phyloP scores from a whole-genome alignment of 2,329 filamentous ascomycete species.

The Pyrenophora graminea region DNA sequence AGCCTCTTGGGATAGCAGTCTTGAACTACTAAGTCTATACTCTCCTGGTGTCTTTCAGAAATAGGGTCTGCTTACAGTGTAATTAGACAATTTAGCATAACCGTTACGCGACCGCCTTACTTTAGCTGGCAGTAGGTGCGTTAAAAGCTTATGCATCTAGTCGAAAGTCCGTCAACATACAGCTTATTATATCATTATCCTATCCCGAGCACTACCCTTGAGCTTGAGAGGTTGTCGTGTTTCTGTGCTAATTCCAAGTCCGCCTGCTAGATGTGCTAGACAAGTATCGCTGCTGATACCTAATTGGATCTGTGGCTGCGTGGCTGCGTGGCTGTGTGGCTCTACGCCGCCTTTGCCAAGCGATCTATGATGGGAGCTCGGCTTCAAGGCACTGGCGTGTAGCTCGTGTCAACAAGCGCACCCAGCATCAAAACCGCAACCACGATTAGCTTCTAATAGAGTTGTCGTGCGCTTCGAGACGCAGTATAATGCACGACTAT shows the following conservation, averaged over 20 bases:
- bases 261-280: too few relatives aligned
- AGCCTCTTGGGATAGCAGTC: conserved; percentile 1
- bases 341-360: conserved; percentile 5
- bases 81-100: background rate
- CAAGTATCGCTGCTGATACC: background rate
- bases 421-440: too few relatives aligned
- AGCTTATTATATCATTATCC: background rate
- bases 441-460: too few relatives aligned
- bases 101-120: background rate
- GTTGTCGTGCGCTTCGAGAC: too few relatives aligned
- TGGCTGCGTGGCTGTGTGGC: background rate
- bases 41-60: background rate
- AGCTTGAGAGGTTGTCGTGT: too few relatives aligned
- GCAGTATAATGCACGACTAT: too few relatives aligned
- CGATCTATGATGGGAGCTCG: background rate
- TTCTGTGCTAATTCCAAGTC: too few relatives aligned
- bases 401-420: conserved; percentile 13
- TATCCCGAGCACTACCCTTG: background rate
- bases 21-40: background rate
- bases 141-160: background rate
- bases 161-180: too few relatives aligned
- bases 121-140: background rate
- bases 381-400: background rate
- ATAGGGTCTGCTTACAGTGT: background rate
- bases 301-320: too few relatives aligned